Evolutionary conservation across 352 stramenopile genomes (phyloP).

Genomic region (Phytophthora pluvialis): DNA sequence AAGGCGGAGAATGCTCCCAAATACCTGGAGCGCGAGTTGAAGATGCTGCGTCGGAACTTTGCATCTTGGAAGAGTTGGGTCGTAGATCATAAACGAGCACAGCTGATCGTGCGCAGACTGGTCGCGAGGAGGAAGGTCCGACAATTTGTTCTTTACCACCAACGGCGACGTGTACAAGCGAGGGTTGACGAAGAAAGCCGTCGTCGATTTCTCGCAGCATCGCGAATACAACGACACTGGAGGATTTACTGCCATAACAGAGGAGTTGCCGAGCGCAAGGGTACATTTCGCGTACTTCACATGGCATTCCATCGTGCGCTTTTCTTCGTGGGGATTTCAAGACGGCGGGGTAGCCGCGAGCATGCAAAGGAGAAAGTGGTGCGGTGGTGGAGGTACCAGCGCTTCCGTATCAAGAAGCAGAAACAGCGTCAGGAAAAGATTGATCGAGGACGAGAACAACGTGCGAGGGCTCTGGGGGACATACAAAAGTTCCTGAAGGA

Average conservation of each 20-base stretch:
- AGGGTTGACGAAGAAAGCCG: conserved; percentile 12
- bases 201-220: conserved; percentile 15
- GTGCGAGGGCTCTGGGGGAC: conserved; percentile 31
- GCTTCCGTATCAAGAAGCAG: conserved; percentile 16
- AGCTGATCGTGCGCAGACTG: conserved; percentile 28
- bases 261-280: conserved; percentile 4
- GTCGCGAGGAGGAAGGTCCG: conserved; percentile 37
- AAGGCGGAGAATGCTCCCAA: conserved; percentile 17
- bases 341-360: conserved; percentile 28
- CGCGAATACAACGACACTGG: conserved; percentile 43
- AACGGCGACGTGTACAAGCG: conserved; percentile 15
- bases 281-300: conserved; percentile 45
- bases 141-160: conserved; percentile 31
- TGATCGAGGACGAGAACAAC: conserved; percentile 25
- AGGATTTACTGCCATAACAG: conserved; percentile 10
- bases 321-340: conserved; percentile 47
- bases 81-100: conserved; percentile 26
- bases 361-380: conserved; percentile 44
- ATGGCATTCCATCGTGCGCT: conserved; percentile 49
- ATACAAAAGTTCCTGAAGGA: conserved; percentile 59
- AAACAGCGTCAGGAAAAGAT: conserved; percentile 21
- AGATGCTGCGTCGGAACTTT: conserved; percentile 69
- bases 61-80: conserved; percentile 42
- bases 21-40: conserved; percentile 71
- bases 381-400: conserved; percentile 50